Evolutionary conservation across 805 yeast species (phyloP).

Genomic region (Cyberlindnera japonica): DNA sequence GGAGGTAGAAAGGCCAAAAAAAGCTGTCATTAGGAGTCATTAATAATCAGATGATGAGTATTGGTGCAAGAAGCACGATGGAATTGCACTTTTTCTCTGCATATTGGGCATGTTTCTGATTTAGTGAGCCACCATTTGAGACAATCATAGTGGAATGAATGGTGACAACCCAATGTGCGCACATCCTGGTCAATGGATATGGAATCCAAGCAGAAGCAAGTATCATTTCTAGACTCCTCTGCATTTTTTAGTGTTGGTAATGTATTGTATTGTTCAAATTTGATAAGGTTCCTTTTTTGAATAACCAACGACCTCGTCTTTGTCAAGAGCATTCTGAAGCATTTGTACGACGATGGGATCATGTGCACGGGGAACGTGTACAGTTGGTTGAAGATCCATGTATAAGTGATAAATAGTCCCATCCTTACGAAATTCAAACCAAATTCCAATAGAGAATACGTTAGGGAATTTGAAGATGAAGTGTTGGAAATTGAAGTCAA

Average conservation of each 20-base stretch:
- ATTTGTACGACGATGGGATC: conserved; percentile 19
- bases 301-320: conserved; percentile 19
- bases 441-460: conserved; percentile 10
- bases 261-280: conserved; percentile 8
- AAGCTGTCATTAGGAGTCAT: too few species aligned
- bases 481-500: conserved; percentile 2
- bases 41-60: too few species aligned
- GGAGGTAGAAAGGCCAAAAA: too few species aligned
- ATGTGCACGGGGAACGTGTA: conserved; percentile 14
- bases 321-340: conserved; percentile 19
- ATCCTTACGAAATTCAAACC: conserved; percentile 13
- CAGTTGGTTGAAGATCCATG: conserved; percentile 14
- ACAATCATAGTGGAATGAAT: conserved; percentile 24
- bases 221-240: conserved; percentile 4
- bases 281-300: conserved; percentile 10
- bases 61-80: too few species aligned
- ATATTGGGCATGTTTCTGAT: conserved; percentile 23
- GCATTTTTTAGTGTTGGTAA: background rate
- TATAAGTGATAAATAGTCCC: conserved; percentile 14
- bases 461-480: conserved; percentile 3
- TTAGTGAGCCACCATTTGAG: conserved; percentile 25
- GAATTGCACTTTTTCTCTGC: conserved; percentile 15
- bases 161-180: conserved; percentile 15
- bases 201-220: conserved; percentile 22
- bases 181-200: conserved; percentile 1